A percentile compares a stretch with the other conserved stretches of the same genome.
Evolutionary conservation across 2,329 filamentous ascomycete genomes (phyloP).

Genomic region (Exserohilum rostratum): DNA sequence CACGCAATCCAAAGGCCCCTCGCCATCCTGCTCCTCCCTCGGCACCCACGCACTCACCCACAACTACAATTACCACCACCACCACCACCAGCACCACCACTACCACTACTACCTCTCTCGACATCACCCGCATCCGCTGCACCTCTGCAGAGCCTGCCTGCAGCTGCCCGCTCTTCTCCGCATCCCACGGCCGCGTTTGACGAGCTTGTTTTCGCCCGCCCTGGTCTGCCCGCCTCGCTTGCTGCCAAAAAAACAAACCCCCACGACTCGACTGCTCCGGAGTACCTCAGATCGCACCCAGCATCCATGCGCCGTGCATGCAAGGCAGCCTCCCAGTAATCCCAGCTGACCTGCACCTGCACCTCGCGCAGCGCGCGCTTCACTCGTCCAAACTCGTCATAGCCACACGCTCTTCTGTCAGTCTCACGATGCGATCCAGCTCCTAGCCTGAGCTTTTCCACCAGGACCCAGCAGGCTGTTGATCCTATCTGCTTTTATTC

Average conservation of each 20-base stretch:
- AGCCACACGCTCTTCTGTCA: constrained; percentile 29
- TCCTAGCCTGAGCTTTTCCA: constrained; percentile 26
- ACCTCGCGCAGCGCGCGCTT: constrained; percentile 43
- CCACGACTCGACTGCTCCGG: constrained; percentile 23
- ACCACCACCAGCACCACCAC: background rate
- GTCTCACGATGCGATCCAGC: constrained; percentile 39
- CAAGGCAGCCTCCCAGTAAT: constrained; percentile 19
- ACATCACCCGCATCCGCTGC: background rate
- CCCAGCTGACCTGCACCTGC: constrained; percentile 36
- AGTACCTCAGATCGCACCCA: constrained; percentile 27
- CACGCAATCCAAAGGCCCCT: background rate
- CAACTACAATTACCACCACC: background rate
- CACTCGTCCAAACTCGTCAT: constrained; percentile 30
- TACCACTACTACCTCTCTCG: background rate
- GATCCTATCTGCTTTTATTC: constrained; percentile 36
- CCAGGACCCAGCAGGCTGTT: constrained; percentile 36
- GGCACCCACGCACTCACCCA: background rate
- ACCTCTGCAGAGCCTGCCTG: background rate
- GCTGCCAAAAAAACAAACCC: constrained; percentile 14
- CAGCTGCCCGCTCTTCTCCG: constrained; percentile 10
- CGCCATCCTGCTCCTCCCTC: background rate
- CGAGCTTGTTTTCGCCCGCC: constrained; percentile 15
- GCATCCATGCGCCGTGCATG: constrained; percentile 27
- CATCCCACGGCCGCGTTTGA: constrained; percentile 9
- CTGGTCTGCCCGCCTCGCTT: constrained; percentile 25